Evolutionary conservation across 2,329 filamentous ascomycete genomes (phyloP).

Genomic region (Calonectria henricotiae): DNA sequence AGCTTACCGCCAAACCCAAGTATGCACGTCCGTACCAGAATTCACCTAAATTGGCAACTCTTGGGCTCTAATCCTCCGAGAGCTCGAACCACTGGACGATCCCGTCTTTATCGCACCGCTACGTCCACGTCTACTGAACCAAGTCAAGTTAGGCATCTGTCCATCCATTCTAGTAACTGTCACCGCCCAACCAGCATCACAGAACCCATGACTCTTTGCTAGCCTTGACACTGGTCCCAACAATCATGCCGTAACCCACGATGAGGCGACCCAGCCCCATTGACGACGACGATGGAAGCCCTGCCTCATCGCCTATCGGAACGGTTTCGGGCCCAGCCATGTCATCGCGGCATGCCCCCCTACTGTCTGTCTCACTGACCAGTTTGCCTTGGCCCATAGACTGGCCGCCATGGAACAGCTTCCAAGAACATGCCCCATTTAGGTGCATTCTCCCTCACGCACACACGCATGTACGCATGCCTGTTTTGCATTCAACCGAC

Average conservation of each 20-base stretch:
- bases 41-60: slow-evolving; percentile 4
- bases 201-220: slow-evolving; percentile 29
- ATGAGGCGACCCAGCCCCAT: slow-evolving; percentile 41
- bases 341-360: slow-evolving; percentile 32
- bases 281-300: slow-evolving; percentile 27
- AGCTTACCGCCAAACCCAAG: slow-evolving; percentile 34
- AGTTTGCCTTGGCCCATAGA: slow-evolving; percentile 19
- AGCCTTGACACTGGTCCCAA: slow-evolving; percentile 21
- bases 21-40: slow-evolving; percentile 11
- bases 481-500: slow-evolving; percentile 36
- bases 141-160: slow-evolving; percentile 39
- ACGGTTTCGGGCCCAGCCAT: slow-evolving; percentile 29
- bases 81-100: slow-evolving; percentile 47
- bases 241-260: slow-evolving; percentile 29
- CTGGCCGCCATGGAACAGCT: slow-evolving; percentile 35
- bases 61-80: slow-evolving; percentile 24
- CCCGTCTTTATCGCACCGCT: slow-evolving; percentile 42
- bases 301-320: slow-evolving; percentile 21
- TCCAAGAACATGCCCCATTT: slow-evolving; percentile 27
- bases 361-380: slow-evolving; percentile 29
- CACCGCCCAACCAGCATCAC: slow-evolving; percentile 43
- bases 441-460: slow-evolving; percentile 26
- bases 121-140: slow-evolving; percentile 40
- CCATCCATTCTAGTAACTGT: slow-evolving; percentile 32
- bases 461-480: slow-evolving; percentile 34